These are phyloP conservation scores for Yamadazyma dendronema DNA, from an alignment of 1,139 yeast genomes.

Conservation along the genomic window DNA sequence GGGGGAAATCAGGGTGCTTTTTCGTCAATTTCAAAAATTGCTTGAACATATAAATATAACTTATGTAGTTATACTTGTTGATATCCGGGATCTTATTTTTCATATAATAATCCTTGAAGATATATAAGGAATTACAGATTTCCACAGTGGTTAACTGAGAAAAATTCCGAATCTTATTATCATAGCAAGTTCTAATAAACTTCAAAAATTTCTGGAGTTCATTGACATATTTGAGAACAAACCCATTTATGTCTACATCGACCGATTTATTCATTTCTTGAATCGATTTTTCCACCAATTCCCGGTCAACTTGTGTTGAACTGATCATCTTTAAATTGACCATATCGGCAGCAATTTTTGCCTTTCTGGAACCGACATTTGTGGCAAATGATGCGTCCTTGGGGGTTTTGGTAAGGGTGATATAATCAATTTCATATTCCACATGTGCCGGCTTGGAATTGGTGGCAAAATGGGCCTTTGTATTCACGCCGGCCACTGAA, in stretches of 20 bases:
- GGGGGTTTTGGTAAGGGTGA: conserved; percentile 30
- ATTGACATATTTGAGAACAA: conserved; percentile 19
- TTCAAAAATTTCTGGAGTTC: conserved; percentile 24
- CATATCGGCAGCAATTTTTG: conserved; percentile 2
- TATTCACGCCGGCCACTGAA: too few species aligned
- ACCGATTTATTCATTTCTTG: conserved; percentile 5
- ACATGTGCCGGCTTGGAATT: conserved; percentile 12
- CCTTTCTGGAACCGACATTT: neutral
- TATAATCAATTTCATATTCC: conserved; percentile 38
- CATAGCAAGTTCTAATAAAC: conserved; percentile 25
- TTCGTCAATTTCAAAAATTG: conserved; percentile 16
- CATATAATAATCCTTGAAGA: conserved; percentile 26
- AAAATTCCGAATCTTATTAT: conserved; percentile 21
- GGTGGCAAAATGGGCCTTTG: conserved; percentile 6
- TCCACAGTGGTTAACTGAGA: conserved; percentile 29
- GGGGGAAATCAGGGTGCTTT: conserved; percentile 15
- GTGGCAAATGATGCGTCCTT: conserved; percentile 7
- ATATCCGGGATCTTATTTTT: conserved; percentile 21
- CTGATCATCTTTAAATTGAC: conserved; percentile 6
- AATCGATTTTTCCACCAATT: conserved; percentile 8
- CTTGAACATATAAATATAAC: conserved; percentile 25
- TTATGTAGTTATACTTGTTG: conserved; percentile 16
- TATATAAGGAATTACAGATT: conserved; percentile 26
- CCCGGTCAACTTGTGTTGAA: conserved; percentile 5
- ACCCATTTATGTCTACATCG: conserved; percentile 13